phyloP scores from a whole-genome alignment of 306 rosid species.

The Castanea mollissima region DNA sequence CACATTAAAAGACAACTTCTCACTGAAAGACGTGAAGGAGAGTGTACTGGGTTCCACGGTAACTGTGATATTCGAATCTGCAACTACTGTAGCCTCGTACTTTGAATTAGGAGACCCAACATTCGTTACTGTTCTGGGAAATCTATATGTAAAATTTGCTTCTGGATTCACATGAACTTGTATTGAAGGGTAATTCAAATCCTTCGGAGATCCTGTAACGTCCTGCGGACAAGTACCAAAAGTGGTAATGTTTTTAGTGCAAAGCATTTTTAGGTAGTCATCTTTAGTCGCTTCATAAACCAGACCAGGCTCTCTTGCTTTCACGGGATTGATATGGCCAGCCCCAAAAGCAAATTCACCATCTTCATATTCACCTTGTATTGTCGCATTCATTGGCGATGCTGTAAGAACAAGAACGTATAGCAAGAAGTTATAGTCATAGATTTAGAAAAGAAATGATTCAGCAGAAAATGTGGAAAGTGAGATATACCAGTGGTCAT shows the following conservation, averaged over 20 bases:
- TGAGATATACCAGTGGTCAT: slow-evolving; percentile 18
- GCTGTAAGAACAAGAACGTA: slow-evolving; percentile 15
- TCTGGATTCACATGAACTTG: not conserved
- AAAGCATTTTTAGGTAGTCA: slow-evolving; percentile 29
- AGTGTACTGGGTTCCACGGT: slow-evolving; percentile 23
- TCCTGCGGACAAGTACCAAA: not conserved
- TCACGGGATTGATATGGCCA: slow-evolving; percentile 27
- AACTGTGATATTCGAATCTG: not conserved
- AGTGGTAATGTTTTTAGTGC: not conserved
- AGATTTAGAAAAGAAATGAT: not conserved
- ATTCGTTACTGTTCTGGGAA: slow-evolving; percentile 26
- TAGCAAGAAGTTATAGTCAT: not conserved
- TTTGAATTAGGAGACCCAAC: slow-evolving; percentile 25
- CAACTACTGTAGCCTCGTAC: slow-evolving; percentile 6
- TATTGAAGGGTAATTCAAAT: slow-evolving; percentile 35
- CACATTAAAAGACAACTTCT: slow-evolving; percentile 26
- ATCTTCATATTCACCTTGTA: not conserved
- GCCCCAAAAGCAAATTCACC: slow-evolving; percentile 27
- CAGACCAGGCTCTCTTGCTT: slow-evolving; percentile 24
- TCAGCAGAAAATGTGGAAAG: not conserved
- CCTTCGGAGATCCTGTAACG: not conserved
- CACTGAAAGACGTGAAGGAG: slow-evolving; percentile 15
- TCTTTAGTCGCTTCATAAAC: slow-evolving; percentile 33
- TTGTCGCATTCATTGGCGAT: slow-evolving; percentile 5
- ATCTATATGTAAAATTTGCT: not conserved